Conservation (phyloP, 1,284 basidiomycete species). For the Thecaphora frezii region DNA sequence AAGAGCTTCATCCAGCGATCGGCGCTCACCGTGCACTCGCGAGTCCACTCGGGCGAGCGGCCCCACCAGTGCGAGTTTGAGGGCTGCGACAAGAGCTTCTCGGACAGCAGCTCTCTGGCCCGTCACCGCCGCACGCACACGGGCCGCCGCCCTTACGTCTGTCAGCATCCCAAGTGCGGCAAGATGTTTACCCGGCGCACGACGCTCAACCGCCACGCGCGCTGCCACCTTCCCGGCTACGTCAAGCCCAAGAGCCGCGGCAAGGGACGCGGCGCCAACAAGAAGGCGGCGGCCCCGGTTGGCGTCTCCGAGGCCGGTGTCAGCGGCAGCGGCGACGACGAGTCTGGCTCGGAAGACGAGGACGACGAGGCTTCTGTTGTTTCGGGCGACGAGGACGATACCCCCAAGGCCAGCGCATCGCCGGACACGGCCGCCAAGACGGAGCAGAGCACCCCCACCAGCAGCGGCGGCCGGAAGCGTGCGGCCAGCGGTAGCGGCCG, state of each 20-base stretch:
- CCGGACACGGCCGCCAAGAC: not conserved
- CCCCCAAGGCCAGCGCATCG: conserved; percentile 10
- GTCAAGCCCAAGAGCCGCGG: conserved; percentile 43
- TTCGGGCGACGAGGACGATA: conserved; percentile 17
- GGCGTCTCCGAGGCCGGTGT: not conserved
- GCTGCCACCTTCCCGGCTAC: conserved; percentile 50
- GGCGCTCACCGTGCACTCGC: conserved; percentile 79
- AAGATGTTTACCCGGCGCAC: conserved; percentile 58
- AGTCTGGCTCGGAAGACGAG: conserved; percentile 42
- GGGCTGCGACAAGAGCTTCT: conserved; percentile 68
- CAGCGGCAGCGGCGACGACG: conserved; percentile 30
- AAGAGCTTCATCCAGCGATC: conserved; percentile 58
- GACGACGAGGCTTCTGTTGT: conserved; percentile 35
- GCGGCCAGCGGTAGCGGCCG: conserved; percentile 11
- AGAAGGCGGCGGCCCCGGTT: conserved; percentile 26
- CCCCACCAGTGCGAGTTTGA: conserved; percentile 71
- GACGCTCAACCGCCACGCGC: conserved; percentile 57
- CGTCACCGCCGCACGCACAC: conserved; percentile 74
- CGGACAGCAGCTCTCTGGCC: conserved; percentile 66
- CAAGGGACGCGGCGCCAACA: conserved; percentile 33
- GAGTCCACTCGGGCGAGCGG: conserved; percentile 85
- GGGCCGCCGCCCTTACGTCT: conserved; percentile 60
- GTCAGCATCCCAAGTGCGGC: conserved; percentile 53
- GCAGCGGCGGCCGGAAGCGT: not conserved
- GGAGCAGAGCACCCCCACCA: not conserved